These are phyloP conservation scores for Mycosphaerella sp. DNA, from an alignment of 2,329 filamentous ascomycete species.

Conservation along the genomic window DNA sequence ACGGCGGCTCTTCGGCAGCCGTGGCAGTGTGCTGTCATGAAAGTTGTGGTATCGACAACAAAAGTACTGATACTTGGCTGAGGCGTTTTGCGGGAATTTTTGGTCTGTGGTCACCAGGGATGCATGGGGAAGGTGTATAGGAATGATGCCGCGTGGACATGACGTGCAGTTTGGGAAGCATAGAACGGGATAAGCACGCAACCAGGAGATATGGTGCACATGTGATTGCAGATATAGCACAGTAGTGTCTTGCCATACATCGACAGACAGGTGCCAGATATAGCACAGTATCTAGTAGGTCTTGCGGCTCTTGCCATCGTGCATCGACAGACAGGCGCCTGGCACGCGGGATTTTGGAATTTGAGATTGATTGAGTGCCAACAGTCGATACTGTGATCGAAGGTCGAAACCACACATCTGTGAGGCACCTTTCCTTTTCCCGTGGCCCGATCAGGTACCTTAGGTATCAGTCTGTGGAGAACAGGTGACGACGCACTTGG, in stretches of 20 bases:
- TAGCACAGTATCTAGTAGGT: too few relatives aligned
- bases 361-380: neutral
- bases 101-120: neutral
- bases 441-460: too few relatives aligned
- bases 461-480: neutral
- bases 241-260: too few relatives aligned
- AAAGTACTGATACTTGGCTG: neutral
- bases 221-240: too few relatives aligned
- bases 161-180: neutral
- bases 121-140: neutral
- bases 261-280: too few relatives aligned
- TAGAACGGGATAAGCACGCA: too few relatives aligned
- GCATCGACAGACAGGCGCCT: too few relatives aligned
- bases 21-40: constrained; percentile 17
- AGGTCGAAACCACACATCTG: neutral
- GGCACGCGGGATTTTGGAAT: too few relatives aligned
- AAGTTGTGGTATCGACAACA: neutral
- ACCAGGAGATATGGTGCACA: too few relatives aligned
- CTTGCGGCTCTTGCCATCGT: too few relatives aligned
- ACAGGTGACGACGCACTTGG: neutral
- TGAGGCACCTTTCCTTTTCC: too few relatives aligned
- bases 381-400: neutral
- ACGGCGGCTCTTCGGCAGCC: constrained; percentile 31
- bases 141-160: neutral
- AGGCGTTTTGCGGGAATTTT: neutral